Evolutionary conservation across 2,329 filamentous ascomycete genomes (phyloP).

Genomic region (Dryadomyces quercus-mongolicae): DNA sequence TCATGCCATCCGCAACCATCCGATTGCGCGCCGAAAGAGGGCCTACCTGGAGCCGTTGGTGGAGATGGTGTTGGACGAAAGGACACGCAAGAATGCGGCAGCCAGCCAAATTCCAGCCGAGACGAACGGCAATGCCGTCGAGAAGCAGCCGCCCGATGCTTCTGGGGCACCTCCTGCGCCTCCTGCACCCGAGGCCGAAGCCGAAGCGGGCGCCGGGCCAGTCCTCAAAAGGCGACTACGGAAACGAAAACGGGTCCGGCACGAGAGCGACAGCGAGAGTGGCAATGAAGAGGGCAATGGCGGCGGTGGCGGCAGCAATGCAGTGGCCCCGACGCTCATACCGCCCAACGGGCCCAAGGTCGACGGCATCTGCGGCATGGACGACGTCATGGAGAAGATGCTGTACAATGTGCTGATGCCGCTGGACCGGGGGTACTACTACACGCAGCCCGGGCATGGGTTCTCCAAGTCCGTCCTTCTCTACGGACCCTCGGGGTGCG

Average conservation of each 20-base stretch:
- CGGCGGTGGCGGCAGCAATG: slow-evolving; percentile 37
- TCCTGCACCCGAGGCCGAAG: background rate
- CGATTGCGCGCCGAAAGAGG: slow-evolving; percentile 11
- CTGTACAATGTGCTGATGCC: slow-evolving; percentile 63
- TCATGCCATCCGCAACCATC: slow-evolving; percentile 8
- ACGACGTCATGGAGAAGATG: slow-evolving; percentile 56
- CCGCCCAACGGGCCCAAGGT: slow-evolving; percentile 57
- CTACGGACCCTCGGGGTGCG: slow-evolving; percentile 75
- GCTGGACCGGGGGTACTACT: slow-evolving; percentile 55
- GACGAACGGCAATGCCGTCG: background rate
- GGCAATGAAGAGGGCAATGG: background rate
- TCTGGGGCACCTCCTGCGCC: background rate
- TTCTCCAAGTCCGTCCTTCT: slow-evolving; percentile 65
- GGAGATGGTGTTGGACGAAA: slow-evolving; percentile 9
- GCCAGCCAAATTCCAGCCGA: background rate
- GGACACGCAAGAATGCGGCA: background rate
- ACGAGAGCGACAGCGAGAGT: slow-evolving; percentile 3
- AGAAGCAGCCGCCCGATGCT: background rate
- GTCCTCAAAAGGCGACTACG: slow-evolving; percentile 2
- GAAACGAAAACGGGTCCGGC: slow-evolving; percentile 6
- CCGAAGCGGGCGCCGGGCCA: background rate
- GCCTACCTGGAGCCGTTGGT: slow-evolving; percentile 11
- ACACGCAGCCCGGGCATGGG: slow-evolving; percentile 51
- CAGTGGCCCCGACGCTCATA: slow-evolving; percentile 35
- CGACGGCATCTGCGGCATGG: slow-evolving; percentile 64